phyloP scores from a whole-genome alignment of 2,329 filamentous ascomycete genomes.

The Epichloe amarillans region DNA sequence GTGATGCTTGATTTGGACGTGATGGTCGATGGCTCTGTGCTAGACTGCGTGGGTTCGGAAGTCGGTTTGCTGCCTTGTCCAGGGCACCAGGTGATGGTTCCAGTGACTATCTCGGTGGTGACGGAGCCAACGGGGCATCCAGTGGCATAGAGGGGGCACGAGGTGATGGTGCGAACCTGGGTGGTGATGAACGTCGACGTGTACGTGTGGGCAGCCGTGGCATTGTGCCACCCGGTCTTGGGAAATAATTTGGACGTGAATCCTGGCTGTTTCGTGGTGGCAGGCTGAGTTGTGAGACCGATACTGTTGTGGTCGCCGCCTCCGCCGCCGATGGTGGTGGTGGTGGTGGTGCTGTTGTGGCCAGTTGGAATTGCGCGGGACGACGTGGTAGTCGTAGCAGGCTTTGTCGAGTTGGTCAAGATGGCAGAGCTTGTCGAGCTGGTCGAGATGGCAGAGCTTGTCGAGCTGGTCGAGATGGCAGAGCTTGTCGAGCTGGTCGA shows the following conservation, averaged over 20 bases:
- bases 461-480: conserved; percentile 6
- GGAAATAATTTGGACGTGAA: conserved; percentile 5
- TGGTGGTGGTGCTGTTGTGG: not conserved
- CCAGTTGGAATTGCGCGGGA: not conserved
- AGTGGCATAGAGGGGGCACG: conserved; percentile 16
- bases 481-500: conserved; percentile 8
- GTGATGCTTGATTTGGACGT: conserved; percentile 2
- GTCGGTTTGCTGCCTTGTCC: not conserved
- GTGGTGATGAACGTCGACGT: conserved; percentile 18
- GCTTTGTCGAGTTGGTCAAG: conserved; percentile 6
- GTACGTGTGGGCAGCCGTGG: conserved; percentile 7
- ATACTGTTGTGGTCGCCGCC: not conserved
- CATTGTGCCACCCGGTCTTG: conserved; percentile 9
- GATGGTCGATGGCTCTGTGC: not conserved
- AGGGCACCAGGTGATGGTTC: conserved; percentile 26
- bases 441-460: not conserved
- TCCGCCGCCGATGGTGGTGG: not conserved
- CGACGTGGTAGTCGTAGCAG: not conserved
- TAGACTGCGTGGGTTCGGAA: not conserved
- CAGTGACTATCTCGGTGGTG: conserved; percentile 15
- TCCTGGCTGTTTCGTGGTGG: conserved; percentile 1
- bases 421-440: not conserved
- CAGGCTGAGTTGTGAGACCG: not conserved
- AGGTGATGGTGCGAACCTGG: conserved; percentile 18
- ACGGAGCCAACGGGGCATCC: conserved; percentile 17